These are phyloP conservation scores for Monascus purpureus DNA, from an alignment of 495 filamentous ascomycete genomes.

Conservation along the genomic window DNA sequence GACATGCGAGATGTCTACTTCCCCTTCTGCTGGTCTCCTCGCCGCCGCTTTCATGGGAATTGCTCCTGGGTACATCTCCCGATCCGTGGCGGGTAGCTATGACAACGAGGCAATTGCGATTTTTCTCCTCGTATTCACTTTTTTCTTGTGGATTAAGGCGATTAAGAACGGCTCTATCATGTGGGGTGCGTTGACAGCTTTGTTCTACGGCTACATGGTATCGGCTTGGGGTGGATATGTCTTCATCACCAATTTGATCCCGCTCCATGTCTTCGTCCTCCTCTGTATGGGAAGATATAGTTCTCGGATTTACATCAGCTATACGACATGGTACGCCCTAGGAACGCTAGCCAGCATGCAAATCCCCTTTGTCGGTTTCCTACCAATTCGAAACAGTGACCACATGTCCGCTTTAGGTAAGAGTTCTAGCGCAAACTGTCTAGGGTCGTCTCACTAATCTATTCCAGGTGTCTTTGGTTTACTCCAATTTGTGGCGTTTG, in stretches of 20 bases:
- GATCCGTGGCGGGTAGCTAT: constrained; percentile 96
- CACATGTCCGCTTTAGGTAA: constrained; percentile 94
- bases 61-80: constrained; percentile 90
- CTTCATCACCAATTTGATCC: constrained; percentile 97
- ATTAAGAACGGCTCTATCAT: constrained; percentile 90
- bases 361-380: constrained; percentile 96
- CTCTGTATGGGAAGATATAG: constrained; percentile 96
- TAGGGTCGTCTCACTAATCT: constrained; percentile 2
- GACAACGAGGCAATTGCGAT: constrained; percentile 99
- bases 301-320: constrained; percentile 85
- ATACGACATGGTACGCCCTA: constrained; percentile 95
- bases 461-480: constrained; percentile 80
- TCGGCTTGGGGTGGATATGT: constrained; percentile 99
- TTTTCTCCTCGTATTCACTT: constrained; percentile 96
- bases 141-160: constrained; percentile 98
- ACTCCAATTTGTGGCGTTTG: constrained; percentile 84
- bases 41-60: constrained; percentile 97
- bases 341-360: constrained; percentile 98
- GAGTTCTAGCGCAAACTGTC: constrained; percentile 7
- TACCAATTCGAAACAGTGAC: constrained; percentile 92
- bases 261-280: constrained; percentile 89
- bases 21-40: constrained; percentile 85
- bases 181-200: constrained; percentile 86
- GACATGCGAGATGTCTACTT: constrained; percentile 88
- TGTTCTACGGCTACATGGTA: constrained; percentile 99